Evolutionary conservation across 441 rosid species (phyloP).

Genomic region (Gossypium gossypioides): DNA sequence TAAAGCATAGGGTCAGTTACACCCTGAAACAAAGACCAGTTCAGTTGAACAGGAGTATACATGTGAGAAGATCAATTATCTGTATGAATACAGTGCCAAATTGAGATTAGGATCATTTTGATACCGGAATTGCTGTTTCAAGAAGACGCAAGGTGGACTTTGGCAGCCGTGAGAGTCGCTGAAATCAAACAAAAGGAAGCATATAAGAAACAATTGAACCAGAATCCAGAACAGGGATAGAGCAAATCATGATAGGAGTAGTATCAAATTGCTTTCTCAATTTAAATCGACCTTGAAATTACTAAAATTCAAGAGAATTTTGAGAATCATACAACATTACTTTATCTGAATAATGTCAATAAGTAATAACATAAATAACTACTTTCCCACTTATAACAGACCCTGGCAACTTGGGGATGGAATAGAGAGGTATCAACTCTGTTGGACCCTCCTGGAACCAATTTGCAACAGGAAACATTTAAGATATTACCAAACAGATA

Average conservation of each 20-base stretch:
- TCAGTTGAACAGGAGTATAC: conserved; percentile 2
- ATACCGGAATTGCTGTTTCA: conserved; percentile 80
- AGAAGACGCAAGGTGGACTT: conserved; percentile 86
- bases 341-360: not conserved
- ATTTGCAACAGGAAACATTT: not conserved
- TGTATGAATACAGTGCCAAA: not conserved
- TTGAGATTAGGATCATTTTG: not conserved
- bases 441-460: not conserved
- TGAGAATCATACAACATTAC: not conserved
- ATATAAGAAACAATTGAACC: conserved; percentile 2
- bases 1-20: conserved; percentile 99
- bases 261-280: not conserved
- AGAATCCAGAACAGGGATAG: not conserved
- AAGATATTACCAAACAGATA: not conserved
- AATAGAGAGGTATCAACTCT: not conserved
- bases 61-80: not conserved
- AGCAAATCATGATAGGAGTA: not conserved
- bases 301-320: not conserved
- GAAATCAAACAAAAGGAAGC: conserved; percentile 18
- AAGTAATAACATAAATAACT: not conserved
- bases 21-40: conserved; percentile 56
- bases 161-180: conserved; percentile 73
- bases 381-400: not conserved
- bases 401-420: not conserved
- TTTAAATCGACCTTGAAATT: not conserved